Evolutionary conservation across 306 rosid species (phyloP).

Genomic region (Cucurbita maxima): DNA sequence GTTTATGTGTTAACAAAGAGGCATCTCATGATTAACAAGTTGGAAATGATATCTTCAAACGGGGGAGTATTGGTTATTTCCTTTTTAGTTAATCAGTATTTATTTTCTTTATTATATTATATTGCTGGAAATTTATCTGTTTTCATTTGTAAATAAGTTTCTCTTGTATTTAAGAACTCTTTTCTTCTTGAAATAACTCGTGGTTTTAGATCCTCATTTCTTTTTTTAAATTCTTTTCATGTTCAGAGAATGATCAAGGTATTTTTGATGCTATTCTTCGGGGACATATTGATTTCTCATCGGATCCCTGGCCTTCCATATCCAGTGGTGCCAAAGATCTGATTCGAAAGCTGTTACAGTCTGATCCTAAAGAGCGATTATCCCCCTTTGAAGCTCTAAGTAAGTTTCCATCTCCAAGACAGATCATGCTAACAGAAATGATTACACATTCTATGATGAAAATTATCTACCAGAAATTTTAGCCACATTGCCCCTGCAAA

Average conservation of each 20-base stretch:
- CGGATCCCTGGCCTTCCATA: constrained; percentile 93
- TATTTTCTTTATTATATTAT: too few relatives aligned
- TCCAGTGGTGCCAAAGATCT: constrained; percentile 84
- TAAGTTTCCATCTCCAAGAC: constrained; percentile 24
- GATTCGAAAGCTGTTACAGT: constrained; percentile 65
- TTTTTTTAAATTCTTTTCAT: constrained; percentile 13
- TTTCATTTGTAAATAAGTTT: too few relatives aligned
- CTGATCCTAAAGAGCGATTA: constrained; percentile 66
- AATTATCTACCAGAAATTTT: background rate
- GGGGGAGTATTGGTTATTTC: too few relatives aligned
- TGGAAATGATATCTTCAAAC: too few relatives aligned
- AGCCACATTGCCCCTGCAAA: background rate
- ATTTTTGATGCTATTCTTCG: constrained; percentile 81
- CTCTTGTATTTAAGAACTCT: too few relatives aligned
- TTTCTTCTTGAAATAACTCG: background rate
- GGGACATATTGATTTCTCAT: constrained; percentile 68
- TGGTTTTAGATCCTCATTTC: constrained; percentile 4
- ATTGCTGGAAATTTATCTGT: too few relatives aligned
- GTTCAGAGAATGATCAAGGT: constrained; percentile 79
- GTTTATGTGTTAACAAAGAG: background rate
- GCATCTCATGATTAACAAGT: too few relatives aligned
- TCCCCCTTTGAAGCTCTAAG: constrained; percentile 67
- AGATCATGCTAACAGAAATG: background rate
- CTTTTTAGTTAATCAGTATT: too few relatives aligned
- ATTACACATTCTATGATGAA: background rate